These are phyloP conservation scores for Scleroderma citrinum DNA, from an alignment of 768 basidiomycete species.

Conservation along the genomic window DNA sequence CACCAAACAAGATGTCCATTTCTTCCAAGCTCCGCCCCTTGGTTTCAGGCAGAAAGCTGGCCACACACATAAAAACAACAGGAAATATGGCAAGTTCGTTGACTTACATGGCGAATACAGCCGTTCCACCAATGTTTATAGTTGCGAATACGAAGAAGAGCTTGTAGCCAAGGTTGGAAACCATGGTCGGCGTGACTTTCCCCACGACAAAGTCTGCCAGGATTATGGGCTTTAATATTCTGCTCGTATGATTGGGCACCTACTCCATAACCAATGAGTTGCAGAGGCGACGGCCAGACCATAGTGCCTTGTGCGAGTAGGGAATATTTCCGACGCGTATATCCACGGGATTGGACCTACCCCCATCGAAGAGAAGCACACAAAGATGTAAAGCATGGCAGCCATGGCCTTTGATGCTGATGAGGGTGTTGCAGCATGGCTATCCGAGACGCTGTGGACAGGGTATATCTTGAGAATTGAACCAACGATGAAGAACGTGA, in stretches of 20 bases:
- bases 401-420: conserved; percentile 76
- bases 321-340: conserved; percentile 82
- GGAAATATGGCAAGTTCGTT: not conserved
- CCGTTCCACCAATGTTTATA: conserved; percentile 69
- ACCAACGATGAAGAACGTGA: conserved; percentile 72
- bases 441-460: conserved; percentile 31
- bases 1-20: conserved; percentile 55
- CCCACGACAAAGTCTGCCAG: conserved; percentile 59
- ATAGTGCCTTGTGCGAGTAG: conserved; percentile 76
- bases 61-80: not conserved
- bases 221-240: conserved; percentile 28
- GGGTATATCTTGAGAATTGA: conserved; percentile 73
- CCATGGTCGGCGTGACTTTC: conserved; percentile 59
- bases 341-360: conserved; percentile 72
- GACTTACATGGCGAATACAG: conserved; percentile 55
- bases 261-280: conserved; percentile 82
- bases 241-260: conserved; percentile 22
- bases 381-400: conserved; percentile 80
- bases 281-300: conserved; percentile 71
- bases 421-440: conserved; percentile 22
- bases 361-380: conserved; percentile 84
- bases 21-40: conserved; percentile 51
- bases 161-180: conserved; percentile 57
- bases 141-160: conserved; percentile 71
- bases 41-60: conserved; percentile 55